Base-by-base conservation (phyloP, 225 moss, liverwort and hornwort genomes). In the Asterella californica region DNA sequence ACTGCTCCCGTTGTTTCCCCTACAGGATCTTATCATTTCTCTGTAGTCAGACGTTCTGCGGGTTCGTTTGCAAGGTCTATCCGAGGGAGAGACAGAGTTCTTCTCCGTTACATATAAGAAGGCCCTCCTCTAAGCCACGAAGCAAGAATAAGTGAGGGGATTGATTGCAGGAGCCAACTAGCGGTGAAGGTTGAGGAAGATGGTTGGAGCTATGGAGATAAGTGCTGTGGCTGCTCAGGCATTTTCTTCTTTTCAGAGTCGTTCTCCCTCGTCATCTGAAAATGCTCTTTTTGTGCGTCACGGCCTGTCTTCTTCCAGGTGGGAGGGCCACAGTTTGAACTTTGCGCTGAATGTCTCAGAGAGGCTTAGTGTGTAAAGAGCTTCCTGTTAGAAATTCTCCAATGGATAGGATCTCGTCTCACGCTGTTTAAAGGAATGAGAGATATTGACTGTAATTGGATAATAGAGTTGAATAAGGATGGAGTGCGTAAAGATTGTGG, bases 161-260 rank as follows among this genome's bases (percentile, higher is more conserved):
- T 72, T n/a, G 47, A 72, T 46, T 49, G 27, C 71, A 21, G 37
- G 72, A 73, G 73, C 73, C 52, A 46, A 73, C 52, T 54, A 57
- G 33, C 30, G 57, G 27, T 49, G 49, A 21, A 57, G 75, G 19
- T 15, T 4, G 15, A 18, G 30, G 27, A 54, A 53, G 53, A 75
- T 75, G 75, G 33, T 57, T 22, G 34, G 55, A 49, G 55, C 57
- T 33, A 73, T 73, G 50, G 75, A 75, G 33, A 3, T 75, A n/a
- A 30, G n/a, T 52, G 53, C 74, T 30, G 22, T 57, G 75, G 75
- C 55, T 10, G 21, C 75, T 0, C 19, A 36, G 0, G 36, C 75
- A 9, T 33, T 22, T 21, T 8, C 29, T 15, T 50, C 49, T 49
- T 25, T 29, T 4, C 15, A 15, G 68, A 45, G 71, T 34, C 53